Percentiles rank a stretch among this genome's conserved stretches.
These are phyloP conservation scores for Mycena venus DNA, from an alignment of 768 basidiomycete species.

Conservation along the genomic window DNA sequence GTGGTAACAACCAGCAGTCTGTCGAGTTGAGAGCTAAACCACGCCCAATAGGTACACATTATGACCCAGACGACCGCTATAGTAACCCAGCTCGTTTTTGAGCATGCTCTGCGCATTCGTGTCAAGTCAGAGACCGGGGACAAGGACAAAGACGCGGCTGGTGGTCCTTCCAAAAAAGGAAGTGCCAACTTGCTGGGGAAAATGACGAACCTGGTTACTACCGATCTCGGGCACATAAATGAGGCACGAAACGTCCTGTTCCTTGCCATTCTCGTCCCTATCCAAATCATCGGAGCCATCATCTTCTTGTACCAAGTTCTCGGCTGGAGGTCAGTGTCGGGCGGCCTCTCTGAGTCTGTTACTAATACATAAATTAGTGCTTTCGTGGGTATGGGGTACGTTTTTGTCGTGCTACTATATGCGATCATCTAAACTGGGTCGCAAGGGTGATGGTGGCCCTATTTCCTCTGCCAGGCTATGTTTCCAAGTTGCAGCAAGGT, in stretches of 20 bases:
- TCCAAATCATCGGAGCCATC: slow-evolving; percentile 54
- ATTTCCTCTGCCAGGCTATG: slow-evolving; percentile 70
- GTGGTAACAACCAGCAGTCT: background rate
- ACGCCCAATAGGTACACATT: slow-evolving; percentile 59
- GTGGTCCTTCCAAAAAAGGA: slow-evolving; percentile 14
- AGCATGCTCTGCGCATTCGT: slow-evolving; percentile 70
- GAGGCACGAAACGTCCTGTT: slow-evolving; percentile 13
- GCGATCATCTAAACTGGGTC: background rate
- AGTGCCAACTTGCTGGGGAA: slow-evolving; percentile 72
- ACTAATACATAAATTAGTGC: slow-evolving; percentile 51
- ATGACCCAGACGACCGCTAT: slow-evolving; percentile 62
- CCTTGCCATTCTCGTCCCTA: slow-evolving; percentile 43
- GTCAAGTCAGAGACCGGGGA: slow-evolving; percentile 58
- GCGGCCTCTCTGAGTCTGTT: background rate
- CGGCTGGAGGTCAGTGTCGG: slow-evolving; percentile 59
- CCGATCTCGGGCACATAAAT: slow-evolving; percentile 56
- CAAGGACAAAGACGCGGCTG: background rate
- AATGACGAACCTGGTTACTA: slow-evolving; percentile 82
- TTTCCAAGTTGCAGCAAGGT: slow-evolving; percentile 61
- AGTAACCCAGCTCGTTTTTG: slow-evolving; percentile 58
- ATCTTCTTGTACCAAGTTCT: slow-evolving; percentile 61
- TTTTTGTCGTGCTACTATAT: background rate
- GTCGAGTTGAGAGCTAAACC: slow-evolving; percentile 46
- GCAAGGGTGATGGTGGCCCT: slow-evolving; percentile 37
- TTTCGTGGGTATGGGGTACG: slow-evolving; percentile 65